Evolutionary conservation across 2,329 filamentous ascomycete genomes (phyloP).

Genomic region (Dactylonectria estremocensis): DNA sequence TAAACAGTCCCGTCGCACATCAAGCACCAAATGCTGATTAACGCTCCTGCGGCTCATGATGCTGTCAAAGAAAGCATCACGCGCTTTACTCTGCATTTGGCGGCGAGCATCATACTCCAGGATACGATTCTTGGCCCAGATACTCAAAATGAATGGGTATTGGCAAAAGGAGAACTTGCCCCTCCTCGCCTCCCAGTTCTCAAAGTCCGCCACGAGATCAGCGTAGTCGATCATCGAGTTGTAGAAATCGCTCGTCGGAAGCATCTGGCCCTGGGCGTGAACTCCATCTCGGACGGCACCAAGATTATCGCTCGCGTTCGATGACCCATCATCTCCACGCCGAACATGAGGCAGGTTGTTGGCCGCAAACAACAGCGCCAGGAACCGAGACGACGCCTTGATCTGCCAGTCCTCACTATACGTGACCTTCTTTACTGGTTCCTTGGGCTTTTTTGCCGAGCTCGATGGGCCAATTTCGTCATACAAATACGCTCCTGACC

Average conservation of each 20-base stretch:
- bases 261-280: conserved; percentile 71
- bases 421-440: conserved; percentile 69
- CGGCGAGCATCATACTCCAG: conserved; percentile 89
- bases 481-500: conserved; percentile 80
- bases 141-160: conserved; percentile 91
- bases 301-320: conserved; percentile 45
- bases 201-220: conserved; percentile 89
- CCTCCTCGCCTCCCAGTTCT: conserved; percentile 84
- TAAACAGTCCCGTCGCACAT: conserved; percentile 86
- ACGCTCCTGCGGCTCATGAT: conserved; percentile 82
- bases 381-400: conserved; percentile 82
- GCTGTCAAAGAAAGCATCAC: conserved; percentile 92
- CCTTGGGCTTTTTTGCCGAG: conserved; percentile 68
- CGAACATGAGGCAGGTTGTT: conserved; percentile 72
- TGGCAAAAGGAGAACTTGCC: conserved; percentile 90
- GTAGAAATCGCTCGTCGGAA: conserved; percentile 90
- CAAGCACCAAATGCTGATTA: conserved; percentile 83
- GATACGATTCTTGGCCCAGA: conserved; percentile 93
- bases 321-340: conserved; percentile 48
- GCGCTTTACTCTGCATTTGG: conserved; percentile 90
- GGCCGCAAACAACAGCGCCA: conserved; percentile 86
- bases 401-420: conserved; percentile 94
- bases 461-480: conserved; percentile 77
- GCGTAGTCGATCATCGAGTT: conserved; percentile 88
- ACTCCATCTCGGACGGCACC: conserved; percentile 44